phyloP scores from a whole-genome alignment of 108 stramenopile species.

The Chaetoceros muelleri region DNA sequence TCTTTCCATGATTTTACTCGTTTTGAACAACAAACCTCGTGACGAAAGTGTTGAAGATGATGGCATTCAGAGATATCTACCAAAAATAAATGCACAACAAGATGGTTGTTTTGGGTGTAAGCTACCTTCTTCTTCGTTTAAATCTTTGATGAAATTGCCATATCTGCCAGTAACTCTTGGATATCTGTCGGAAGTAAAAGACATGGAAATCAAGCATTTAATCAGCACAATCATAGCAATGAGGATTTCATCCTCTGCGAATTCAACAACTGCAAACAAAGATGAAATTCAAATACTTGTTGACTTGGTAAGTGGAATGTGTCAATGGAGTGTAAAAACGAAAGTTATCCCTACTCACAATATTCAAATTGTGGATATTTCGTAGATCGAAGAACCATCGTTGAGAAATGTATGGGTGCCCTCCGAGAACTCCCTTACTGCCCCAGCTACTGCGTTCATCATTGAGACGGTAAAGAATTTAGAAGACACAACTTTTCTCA shows the following conservation, averaged over 20 bases:
- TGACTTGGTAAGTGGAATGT: conserved; percentile 1
- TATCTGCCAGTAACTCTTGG: conserved; percentile 1
- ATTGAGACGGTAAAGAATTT: neutral
- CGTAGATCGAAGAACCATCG: neutral
- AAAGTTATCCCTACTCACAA: neutral
- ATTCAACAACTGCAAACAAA: neutral
- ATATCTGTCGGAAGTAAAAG: neutral
- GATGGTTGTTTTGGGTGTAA: neutral
- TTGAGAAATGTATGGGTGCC: neutral
- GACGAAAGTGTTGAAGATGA: neutral
- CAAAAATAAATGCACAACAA: neutral
- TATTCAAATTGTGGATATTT: neutral
- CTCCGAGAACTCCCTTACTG: neutral
- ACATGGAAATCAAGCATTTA: neutral
- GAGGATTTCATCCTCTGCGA: neutral
- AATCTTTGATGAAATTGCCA: neutral
- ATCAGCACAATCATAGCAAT: neutral
- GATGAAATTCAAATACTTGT: neutral
- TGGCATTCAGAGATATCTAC: neutral
- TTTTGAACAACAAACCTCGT: neutral
- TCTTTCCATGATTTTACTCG: neutral
- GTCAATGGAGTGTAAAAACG: neutral
- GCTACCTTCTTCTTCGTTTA: neutral
- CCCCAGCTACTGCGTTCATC: neutral
- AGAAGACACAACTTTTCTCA: neutral